A percentile compares a stretch with the other conserved stretches of the same genome.
Evolutionary conservation across 805 yeast species (phyloP).

Genomic region (Wickerhamiella sergipiensis): DNA sequence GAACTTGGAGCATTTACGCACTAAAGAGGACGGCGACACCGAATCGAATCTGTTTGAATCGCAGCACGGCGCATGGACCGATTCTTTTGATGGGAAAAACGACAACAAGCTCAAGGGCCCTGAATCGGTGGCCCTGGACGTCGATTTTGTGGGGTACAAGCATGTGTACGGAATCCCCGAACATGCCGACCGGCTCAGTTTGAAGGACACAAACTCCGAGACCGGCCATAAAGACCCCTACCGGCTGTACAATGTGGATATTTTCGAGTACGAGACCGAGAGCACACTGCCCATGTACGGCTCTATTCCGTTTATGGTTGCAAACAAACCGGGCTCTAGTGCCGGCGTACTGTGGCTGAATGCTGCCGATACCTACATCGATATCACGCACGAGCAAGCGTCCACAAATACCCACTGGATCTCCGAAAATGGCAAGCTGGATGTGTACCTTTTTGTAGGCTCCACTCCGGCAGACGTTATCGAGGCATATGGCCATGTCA

Average conservation of each 20-base stretch:
- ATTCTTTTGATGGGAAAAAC: conserved; percentile 49
- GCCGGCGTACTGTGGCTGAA: conserved; percentile 86
- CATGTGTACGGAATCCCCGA: conserved; percentile 93
- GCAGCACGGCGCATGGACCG: conserved; percentile 53
- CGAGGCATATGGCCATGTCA: conserved; percentile 46
- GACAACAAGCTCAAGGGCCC: conserved; percentile 62
- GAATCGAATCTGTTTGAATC: conserved; percentile 46
- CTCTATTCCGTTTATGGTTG: conserved; percentile 76
- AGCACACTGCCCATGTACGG: conserved; percentile 91
- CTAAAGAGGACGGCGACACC: conserved; percentile 27
- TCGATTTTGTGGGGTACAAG: conserved; percentile 43
- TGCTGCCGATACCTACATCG: conserved; percentile 84
- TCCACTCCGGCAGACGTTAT: conserved; percentile 42
- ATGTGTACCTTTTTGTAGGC: conserved; percentile 55
- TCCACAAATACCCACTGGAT: conserved; percentile 70
- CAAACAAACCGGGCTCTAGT: conserved; percentile 41
- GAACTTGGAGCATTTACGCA: conserved; percentile 73
- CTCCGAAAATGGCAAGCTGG: conserved; percentile 78
- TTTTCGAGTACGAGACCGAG: conserved; percentile 79
- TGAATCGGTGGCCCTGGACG: conserved; percentile 74
- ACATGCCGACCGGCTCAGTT: conserved; percentile 69
- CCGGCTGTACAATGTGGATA: conserved; percentile 82
- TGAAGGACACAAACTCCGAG: conserved; percentile 48
- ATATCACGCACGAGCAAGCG: conserved; percentile 33
- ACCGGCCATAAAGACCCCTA: conserved; percentile 48